phyloP scores from a whole-genome alignment of 345 rosid genomes.

The Xanthoceras sorbifolium region DNA sequence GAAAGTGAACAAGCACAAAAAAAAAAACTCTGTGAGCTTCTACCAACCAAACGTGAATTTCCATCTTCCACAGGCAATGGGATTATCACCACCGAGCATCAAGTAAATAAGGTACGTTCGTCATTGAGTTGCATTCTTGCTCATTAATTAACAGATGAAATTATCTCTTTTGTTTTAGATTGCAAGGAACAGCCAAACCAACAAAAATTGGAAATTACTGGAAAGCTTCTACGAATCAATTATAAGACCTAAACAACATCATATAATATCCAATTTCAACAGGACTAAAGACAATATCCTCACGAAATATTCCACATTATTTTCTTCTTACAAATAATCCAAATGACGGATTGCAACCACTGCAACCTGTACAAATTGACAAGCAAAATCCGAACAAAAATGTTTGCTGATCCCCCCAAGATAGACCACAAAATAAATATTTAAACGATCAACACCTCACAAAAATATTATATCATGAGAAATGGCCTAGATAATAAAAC shows the following conservation, averaged over 20 bases:
- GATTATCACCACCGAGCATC: background rate
- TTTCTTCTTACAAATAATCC: background rate
- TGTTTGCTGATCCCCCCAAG: background rate
- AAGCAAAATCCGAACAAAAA: background rate
- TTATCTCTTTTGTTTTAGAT: background rate
- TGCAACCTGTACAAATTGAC: background rate
- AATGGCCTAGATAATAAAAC: background rate
- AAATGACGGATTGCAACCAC: background rate
- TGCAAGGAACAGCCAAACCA: background rate
- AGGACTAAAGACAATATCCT: background rate
- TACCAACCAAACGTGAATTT: background rate
- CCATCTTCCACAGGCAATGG: background rate
- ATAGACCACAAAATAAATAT: background rate
- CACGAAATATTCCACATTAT: background rate
- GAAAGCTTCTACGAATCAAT: background rate
- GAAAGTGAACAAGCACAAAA: no score
- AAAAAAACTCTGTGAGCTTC: no score
- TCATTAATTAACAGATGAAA: background rate
- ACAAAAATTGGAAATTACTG: background rate
- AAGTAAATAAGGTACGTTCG: background rate
- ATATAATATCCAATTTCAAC: background rate
- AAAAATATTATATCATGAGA: background rate
- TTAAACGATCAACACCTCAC: background rate
- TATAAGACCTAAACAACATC: background rate
- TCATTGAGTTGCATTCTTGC: background rate